Evolutionary conservation across 2,329 filamentous ascomycete species (phyloP), one percentile per base, ranked within the genome.

Genomic region (Epichloe typhina): DNA sequence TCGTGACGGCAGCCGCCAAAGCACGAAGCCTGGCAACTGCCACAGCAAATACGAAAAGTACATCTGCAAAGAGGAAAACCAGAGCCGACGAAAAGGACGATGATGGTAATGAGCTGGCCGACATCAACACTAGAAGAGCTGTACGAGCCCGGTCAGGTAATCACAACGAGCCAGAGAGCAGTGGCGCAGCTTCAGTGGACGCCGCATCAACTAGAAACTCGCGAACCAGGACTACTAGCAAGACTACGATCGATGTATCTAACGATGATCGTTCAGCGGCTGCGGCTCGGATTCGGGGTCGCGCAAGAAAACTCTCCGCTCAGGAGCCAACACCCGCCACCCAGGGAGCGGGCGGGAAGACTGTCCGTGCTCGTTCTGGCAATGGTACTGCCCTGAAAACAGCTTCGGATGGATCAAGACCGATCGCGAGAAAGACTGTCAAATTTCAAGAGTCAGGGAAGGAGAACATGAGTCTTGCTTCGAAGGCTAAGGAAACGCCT

Each of bases 391-490:
- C 58, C n/a, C 60, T 62, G 42, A 69, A 67, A 33, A 57, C 64
- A 5, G 62, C 62, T 4, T 55, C 61, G 15, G 63, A 67, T 36
- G 54, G 59, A 2, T 61, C 56, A 55, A 76, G 71, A 63, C 63
- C 75, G 17, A 66, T 70, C 5, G 63, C 70, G 36, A 82, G 77
- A 68, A 84, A 82, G 68, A 73, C 70, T 3, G 80, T 83, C 58
- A 80, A 76, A 52, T 83, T 83, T 61, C 72, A 82, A 60, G 77
- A 79, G 57, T 76, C 77, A 3, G 79, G 82, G 61, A 83, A 84
- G 65, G 80, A 84, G 61, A 83, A 83, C 55, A 64, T 79, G 38
- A 62, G 70, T 19, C 77, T 76, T 13, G 57, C 63, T 3, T 50
- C 62, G 21, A 69, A 66, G 51, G 55, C 60, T 31, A 72, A 72